phyloP scores from a whole-genome alignment of 2,329 filamentous ascomycete genomes.

The Pyrenochaeta sp. region DNA sequence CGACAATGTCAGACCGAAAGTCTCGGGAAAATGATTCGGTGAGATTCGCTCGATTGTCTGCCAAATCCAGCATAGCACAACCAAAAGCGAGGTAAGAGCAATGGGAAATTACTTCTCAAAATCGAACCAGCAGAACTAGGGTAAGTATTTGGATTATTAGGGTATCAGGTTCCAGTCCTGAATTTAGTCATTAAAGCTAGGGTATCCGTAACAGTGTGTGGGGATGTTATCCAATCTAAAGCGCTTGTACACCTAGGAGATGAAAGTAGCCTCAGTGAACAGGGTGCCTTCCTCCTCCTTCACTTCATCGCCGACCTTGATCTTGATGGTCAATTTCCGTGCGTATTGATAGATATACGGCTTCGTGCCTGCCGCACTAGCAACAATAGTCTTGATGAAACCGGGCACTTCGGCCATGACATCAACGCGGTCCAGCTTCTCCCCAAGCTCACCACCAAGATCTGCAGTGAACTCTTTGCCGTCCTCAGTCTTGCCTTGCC shows the following conservation, averaged over 20 bases:
- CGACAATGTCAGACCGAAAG: too few relatives aligned
- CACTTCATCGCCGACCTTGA: constrained; percentile 84
- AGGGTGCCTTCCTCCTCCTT: constrained; percentile 78
- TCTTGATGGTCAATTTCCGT: constrained; percentile 76
- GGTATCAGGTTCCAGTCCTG: constrained; percentile 44
- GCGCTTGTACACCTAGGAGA: constrained; percentile 69
- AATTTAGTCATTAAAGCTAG: constrained; percentile 41
- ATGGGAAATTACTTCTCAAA: constrained; percentile 3
- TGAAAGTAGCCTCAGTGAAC: constrained; percentile 95
- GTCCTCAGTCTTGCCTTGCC: constrained; percentile 80
- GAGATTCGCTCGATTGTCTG: too few relatives aligned
- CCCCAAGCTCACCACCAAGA: constrained; percentile 72
- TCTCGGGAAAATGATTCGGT: too few relatives aligned
- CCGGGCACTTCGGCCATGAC: constrained; percentile 96
- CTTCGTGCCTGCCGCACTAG: constrained; percentile 86
- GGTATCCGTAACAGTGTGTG: constrained; percentile 29
- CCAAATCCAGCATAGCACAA: too few relatives aligned
- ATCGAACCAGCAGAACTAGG: too few relatives aligned
- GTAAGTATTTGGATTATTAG: constrained; percentile 35
- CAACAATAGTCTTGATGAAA: constrained; percentile 94
- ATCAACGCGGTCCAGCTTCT: constrained; percentile 82
- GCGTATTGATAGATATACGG: constrained; percentile 98
- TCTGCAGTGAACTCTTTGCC: constrained; percentile 74
- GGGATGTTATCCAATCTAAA: constrained; percentile 20
- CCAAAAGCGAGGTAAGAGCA: constrained; percentile 1